A percentile compares a stretch with the other conserved stretches of the same genome.
These are phyloP conservation scores for Ophiostoma ulmi DNA, from an alignment of 2,329 filamentous ascomycete species.

Conservation along the genomic window DNA sequence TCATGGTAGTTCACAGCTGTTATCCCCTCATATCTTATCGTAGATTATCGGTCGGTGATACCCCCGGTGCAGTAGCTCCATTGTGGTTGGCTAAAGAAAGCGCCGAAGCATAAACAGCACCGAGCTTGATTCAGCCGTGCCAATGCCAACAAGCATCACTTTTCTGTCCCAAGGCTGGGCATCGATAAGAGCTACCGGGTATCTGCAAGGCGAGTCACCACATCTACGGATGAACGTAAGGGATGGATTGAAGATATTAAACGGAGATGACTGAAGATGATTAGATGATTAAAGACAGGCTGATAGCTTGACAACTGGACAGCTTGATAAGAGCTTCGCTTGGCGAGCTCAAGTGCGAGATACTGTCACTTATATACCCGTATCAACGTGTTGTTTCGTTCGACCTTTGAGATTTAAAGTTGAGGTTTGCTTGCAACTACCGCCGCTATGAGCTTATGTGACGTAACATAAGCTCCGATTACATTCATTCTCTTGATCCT, in stretches of 20 bases:
- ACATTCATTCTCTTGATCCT: background rate
- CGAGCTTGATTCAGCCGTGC: background rate
- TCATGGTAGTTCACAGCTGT: background rate
- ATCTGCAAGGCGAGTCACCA: background rate
- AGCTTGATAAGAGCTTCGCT: background rate
- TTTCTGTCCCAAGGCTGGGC: background rate
- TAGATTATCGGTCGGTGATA: background rate
- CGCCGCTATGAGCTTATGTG: background rate
- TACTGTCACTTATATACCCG: background rate
- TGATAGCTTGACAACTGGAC: background rate
- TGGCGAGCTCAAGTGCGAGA: background rate
- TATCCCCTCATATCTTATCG: background rate
- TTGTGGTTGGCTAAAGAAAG: background rate
- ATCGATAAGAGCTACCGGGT: slow-evolving; percentile 2
- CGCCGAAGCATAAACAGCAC: background rate
- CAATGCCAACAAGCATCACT: background rate
- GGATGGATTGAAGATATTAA: background rate
- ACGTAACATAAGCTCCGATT: background rate
- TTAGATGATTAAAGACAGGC: too few species aligned
- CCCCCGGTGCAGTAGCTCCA: background rate
- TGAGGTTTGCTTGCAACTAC: background rate
- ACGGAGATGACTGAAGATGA: background rate
- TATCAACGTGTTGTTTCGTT: background rate
- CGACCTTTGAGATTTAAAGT: background rate
- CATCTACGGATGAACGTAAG: background rate